Percentiles rank a stretch among this genome's conserved stretches.
Conservation (phyloP, 2,329 filamentous ascomycete species). For the Pseudogymnoascus pannorum region DNA sequence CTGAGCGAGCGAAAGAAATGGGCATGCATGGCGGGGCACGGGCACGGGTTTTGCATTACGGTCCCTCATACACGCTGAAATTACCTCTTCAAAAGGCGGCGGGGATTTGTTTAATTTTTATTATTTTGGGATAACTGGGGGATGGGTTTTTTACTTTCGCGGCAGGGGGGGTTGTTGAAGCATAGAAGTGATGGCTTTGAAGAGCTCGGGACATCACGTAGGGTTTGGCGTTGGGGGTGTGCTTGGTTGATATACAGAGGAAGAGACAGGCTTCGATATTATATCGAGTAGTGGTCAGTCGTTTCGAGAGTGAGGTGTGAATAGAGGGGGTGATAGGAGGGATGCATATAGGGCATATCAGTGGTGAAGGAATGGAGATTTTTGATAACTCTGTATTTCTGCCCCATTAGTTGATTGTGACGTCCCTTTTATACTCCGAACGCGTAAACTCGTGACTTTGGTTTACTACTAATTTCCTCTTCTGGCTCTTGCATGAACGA, state of each 20-base stretch:
- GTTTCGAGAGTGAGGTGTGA: background rate
- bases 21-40: too few species aligned
- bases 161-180: background rate
- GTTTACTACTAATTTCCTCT: background rate
- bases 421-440: background rate
- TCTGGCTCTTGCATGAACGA: background rate
- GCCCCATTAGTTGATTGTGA: background rate
- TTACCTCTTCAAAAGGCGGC: background rate
- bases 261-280: background rate
- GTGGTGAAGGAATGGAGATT: background rate
- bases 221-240: slow-evolving; percentile 1
- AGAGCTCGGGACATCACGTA: slow-evolving; percentile 9
- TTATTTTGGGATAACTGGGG: background rate
- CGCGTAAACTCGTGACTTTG: background rate
- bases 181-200: slow-evolving; percentile 11
- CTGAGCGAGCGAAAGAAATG: background rate
- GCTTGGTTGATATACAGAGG: background rate
- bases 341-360: background rate
- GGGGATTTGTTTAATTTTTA: background rate
- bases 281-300: background rate
- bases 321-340: background rate
- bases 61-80: background rate
- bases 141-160: too few species aligned
- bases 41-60: background rate
- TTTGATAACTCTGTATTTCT: background rate